Base-by-base conservation (phyloP, 1,284 basidiomycete genomes). In the Naganishia sp. region DNA sequence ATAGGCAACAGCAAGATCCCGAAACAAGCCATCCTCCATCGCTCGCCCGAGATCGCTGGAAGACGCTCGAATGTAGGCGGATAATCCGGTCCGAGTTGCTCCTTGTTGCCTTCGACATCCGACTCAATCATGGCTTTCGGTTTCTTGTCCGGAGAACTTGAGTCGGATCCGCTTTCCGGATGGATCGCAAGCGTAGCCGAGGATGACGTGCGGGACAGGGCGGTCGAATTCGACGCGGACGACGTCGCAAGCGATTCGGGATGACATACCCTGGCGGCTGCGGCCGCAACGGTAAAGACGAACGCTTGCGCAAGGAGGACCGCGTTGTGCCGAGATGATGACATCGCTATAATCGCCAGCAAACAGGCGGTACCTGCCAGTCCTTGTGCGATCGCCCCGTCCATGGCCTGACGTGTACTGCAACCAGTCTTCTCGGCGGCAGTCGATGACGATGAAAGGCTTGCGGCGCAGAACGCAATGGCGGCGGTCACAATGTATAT, bases 301-400 rank as follows among this genome's bases (percentile, higher is more conserved):
- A 61, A 61, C 18, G 47, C 58, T 42, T 61, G 58, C 2, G 35
- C n/a, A 17, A 61, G 28, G 6, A 61, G 35, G 21, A 42, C 21
- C 18, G 32, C 5, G 21, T 2, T 50, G 15, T 49, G 6, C 17
- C 32, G n/a, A 7, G 21, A 11, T 15, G 47, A 18, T 10, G 15
- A 3, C 17, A 41, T 2, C 10, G 28, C 35, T 21, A n/a, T 6
- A 39, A 50, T 11, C 3, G 28, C 21, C 6, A 50, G 58, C 17
- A 28, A 6, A 21, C 41, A 18, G 4, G 35, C 35, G 9, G 47
- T 61, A 11, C 18, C 6, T 2, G 47, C 47, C 13, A 42, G 18
- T 39, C 35, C 35, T 43, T 49, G 41, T 13, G 45, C 32, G 23
- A 28, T 23, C 5, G 46, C 47, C 6, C 17, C 13, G 21, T 32